phyloP scores from a whole-genome alignment of 495 filamentous ascomycete genomes.

The Talaromyces adpressus region DNA sequence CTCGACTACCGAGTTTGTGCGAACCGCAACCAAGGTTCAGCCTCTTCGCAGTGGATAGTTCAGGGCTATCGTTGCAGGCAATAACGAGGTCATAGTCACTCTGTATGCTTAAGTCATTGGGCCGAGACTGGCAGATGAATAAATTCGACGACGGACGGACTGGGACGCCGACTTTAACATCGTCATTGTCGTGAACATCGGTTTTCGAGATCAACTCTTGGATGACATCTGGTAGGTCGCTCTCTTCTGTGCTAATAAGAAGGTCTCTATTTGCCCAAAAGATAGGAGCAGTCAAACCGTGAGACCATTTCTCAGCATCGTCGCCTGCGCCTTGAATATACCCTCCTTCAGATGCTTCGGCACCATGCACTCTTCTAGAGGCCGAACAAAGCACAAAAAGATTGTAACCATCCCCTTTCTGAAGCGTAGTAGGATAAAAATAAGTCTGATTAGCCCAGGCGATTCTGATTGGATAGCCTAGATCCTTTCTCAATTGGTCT shows the following conservation, averaged over 20 bases:
- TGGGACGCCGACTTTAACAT: slow-evolving; percentile 16
- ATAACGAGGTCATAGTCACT: slow-evolving; percentile 38
- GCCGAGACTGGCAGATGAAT: slow-evolving; percentile 25
- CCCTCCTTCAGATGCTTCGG: slow-evolving; percentile 59
- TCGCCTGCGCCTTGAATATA: slow-evolving; percentile 96
- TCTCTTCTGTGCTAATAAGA: slow-evolving; percentile 53
- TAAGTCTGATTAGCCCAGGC: slow-evolving; percentile 38
- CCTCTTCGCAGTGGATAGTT: slow-evolving; percentile 18
- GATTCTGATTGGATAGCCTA: slow-evolving; percentile 32
- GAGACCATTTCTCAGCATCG: slow-evolving; percentile 85
- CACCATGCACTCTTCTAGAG: slow-evolving; percentile 58
- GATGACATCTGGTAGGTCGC: slow-evolving; percentile 60
- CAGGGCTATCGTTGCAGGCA: slow-evolving; percentile 29
- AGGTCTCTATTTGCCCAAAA: slow-evolving; percentile 65
- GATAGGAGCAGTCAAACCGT: slow-evolving; percentile 62
- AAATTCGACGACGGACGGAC: slow-evolving; percentile 34
- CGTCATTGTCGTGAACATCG: slow-evolving; percentile 14
- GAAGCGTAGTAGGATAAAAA: slow-evolving; percentile 33
- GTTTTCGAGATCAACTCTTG: slow-evolving; percentile 33
- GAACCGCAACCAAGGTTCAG: slow-evolving; percentile 59
- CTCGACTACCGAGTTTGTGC: slow-evolving; percentile 67
- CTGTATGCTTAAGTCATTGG: slow-evolving; percentile 10
- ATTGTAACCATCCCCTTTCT: slow-evolving; percentile 37
- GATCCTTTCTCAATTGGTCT: slow-evolving; percentile 24
- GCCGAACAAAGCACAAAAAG: slow-evolving; percentile 74